Base-by-base conservation (phyloP, 2,329 filamentous ascomycete genomes). In the Boeremia lycopersici region DNA sequence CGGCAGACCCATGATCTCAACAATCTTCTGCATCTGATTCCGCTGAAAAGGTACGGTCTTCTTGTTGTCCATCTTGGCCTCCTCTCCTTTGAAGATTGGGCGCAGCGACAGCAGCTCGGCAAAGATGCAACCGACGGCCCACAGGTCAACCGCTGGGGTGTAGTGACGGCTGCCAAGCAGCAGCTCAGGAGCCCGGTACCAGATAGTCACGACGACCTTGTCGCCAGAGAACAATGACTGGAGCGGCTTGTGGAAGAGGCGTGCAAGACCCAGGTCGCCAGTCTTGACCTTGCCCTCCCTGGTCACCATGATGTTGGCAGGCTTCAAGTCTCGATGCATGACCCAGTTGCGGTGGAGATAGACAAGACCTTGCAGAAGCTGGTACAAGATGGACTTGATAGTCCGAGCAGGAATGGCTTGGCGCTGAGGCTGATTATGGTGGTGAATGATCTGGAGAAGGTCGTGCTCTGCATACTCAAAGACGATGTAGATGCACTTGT, bases 401-500 rank as follows among this genome's bases (percentile, higher is more conserved):
- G 91, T 96, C 23, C 86, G 81, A 0, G 93, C 89, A 1, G 93
- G 92, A 54, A 99, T 97, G 6, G 91, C 89, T 64, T 95, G 90
- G 25, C 93, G 84, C 26, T 91, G 88, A 53, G 93, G 89, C 73
- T 96, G 89, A 1, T 90, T 96, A 76, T 99, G 95, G 73, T 98
- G 93, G 73, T 99, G 95, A 64, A 99, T 97, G 73, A 99, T 98
- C 75, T 99, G 95, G 4, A 99, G 82, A 33, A 99, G 79, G 75
- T 99, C 95, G 75, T 99, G 95, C 76, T 99, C 95, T 63, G 95
- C 95, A 74, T 96, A 99, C 75, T 98, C 95, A 67, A 99, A 98
- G 2, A 99, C 93, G 89, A 99, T 99, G 77, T 93, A 99, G 74
- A 99, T 98, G 78, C 93, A 97, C 79, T 98, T 98, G 76, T 96